These are phyloP conservation scores for Carex pumila DNA, from an alignment of 176 grass and related monocot species.

Conservation along the genomic window DNA sequence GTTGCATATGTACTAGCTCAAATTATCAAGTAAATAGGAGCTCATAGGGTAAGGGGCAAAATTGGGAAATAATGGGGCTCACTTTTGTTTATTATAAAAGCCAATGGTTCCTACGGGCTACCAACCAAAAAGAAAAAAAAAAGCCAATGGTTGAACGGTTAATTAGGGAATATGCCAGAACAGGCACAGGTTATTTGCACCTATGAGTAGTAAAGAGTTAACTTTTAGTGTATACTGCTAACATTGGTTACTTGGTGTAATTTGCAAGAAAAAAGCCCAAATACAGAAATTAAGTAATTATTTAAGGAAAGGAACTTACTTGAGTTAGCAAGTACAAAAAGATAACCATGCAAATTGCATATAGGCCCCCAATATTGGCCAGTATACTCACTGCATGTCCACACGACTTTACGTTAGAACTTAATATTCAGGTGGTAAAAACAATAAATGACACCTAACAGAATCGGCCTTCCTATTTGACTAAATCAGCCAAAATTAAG, in stretches of 20 bases:
- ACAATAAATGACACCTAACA: not conserved
- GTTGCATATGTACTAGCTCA: not conserved
- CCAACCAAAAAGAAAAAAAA: no score
- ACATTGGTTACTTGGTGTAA: not conserved
- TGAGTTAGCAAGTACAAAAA: constrained; percentile 76
- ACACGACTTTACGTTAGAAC: constrained; percentile 2
- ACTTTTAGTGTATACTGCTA: not conserved
- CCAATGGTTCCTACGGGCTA: no score
- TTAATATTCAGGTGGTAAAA: not conserved
- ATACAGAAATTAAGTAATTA: not conserved
- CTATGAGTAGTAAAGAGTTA: not conserved
- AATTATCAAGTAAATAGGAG: not conserved
- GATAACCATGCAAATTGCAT: constrained; percentile 66
- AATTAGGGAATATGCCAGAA: not conserved
- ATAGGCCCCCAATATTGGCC: constrained; percentile 86
- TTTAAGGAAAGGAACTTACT: constrained; percentile 43
- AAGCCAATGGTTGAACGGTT: not conserved
- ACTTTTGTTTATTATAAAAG: not conserved
- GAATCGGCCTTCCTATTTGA: not conserved
- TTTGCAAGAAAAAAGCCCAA: not conserved
- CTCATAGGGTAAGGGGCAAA: not conserved
- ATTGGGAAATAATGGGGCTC: not conserved
- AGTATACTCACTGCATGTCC: constrained; percentile 72
- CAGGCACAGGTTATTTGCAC: not conserved
- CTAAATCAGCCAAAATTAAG: not conserved